These are phyloP conservation scores for Astrocystis sublimbata DNA, from an alignment of 495 filamentous ascomycete species.

Conservation along the genomic window DNA sequence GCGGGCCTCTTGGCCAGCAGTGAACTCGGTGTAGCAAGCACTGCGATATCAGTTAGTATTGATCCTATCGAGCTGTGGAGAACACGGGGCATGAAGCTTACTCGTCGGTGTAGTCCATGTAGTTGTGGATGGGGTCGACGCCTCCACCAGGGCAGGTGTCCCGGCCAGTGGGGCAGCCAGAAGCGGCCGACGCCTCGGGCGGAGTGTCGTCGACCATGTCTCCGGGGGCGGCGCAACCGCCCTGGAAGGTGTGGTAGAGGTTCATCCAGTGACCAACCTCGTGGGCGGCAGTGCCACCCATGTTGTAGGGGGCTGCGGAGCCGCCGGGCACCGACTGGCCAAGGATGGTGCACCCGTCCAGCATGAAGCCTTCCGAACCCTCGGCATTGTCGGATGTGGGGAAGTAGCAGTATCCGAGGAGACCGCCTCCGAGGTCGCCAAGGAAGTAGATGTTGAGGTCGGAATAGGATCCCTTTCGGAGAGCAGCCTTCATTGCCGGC, in stretches of 20 bases:
- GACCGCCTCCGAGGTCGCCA: conserved; percentile 45
- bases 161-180: conserved; percentile 58
- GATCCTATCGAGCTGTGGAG: conserved; percentile 2
- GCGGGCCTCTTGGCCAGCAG: conserved; percentile 42
- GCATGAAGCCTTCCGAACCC: conserved; percentile 42
- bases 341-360: conserved; percentile 63
- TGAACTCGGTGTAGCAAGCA: conserved; percentile 49
- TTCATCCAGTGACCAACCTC: conserved; percentile 70
- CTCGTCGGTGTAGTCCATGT: conserved; percentile 65
- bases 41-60: conserved; percentile 16
- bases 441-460: conserved; percentile 68
- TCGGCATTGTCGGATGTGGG: conserved; percentile 33
- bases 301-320: conserved; percentile 51
- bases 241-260: conserved; percentile 67
- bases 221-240: conserved; percentile 54
- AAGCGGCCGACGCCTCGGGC: conserved; percentile 50
- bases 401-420: conserved; percentile 62
- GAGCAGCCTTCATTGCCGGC: conserved; percentile 56
- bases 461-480: conserved; percentile 61
- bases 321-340: conserved; percentile 57
- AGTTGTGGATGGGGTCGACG: conserved; percentile 62
- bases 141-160: conserved; percentile 54
- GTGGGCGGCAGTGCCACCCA: conserved; percentile 62
- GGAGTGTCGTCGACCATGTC: conserved; percentile 63
- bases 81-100: conserved; percentile 25